These are phyloP conservation scores for Rhodotorula toruloides DNA, from an alignment of 768 basidiomycete species.

Conservation along the genomic window DNA sequence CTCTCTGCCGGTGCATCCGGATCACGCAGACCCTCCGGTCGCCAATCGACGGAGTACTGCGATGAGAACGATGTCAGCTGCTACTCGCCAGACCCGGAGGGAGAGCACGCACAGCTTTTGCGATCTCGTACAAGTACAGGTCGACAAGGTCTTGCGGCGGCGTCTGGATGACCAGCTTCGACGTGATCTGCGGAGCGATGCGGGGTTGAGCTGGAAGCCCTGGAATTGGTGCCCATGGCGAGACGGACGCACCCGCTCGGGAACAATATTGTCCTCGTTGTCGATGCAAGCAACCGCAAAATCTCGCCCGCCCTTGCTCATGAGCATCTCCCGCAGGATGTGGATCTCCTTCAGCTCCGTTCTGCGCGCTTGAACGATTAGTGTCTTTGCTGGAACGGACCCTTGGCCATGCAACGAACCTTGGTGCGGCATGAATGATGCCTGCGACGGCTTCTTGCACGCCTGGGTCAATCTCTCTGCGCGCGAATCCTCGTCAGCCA, in stretches of 20 bases:
- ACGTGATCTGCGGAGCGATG: slow-evolving; percentile 57
- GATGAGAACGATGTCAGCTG: not conserved
- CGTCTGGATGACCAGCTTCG: slow-evolving; percentile 65
- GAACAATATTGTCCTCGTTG: slow-evolving; percentile 73
- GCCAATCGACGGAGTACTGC: slow-evolving; percentile 33
- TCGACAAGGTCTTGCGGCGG: slow-evolving; percentile 74
- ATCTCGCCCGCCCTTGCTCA: slow-evolving; percentile 92
- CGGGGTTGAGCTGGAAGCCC: slow-evolving; percentile 10
- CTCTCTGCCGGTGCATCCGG: slow-evolving; percentile 1
- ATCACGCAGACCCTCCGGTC: slow-evolving; percentile 17
- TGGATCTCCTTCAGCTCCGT: slow-evolving; percentile 54
- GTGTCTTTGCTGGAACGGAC: slow-evolving; percentile 51
- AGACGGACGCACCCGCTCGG: slow-evolving; percentile 65
- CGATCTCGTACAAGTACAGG: slow-evolving; percentile 81
- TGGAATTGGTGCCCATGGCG: too few species aligned
- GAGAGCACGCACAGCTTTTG: slow-evolving; percentile 54
- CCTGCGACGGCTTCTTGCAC: slow-evolving; percentile 78
- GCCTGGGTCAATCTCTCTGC: slow-evolving; percentile 77
- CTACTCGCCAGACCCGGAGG: too few species aligned
- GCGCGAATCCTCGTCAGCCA: slow-evolving; percentile 16
- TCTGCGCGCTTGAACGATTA: slow-evolving; percentile 1
- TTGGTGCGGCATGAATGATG: slow-evolving; percentile 83
- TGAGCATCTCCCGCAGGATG: slow-evolving; percentile 80
- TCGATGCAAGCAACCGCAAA: slow-evolving; percentile 81
- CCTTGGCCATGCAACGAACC: slow-evolving; percentile 58